phyloP scores from a whole-genome alignment of 2,329 filamentous ascomycete genomes.

The Epicoccum nigrum region DNA sequence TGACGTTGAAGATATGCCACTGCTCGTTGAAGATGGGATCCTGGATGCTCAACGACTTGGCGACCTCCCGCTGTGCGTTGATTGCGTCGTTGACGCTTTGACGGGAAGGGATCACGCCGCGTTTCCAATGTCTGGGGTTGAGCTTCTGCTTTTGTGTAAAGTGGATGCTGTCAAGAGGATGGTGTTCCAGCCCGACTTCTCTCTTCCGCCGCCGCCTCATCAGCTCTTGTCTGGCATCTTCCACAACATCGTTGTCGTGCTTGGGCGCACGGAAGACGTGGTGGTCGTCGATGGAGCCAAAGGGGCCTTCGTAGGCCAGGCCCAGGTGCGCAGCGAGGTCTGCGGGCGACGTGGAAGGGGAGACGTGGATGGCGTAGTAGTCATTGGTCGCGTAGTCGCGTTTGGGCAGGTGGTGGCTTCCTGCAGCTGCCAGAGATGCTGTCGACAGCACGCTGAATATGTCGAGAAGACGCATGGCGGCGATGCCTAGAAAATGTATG shows the following conservation, averaged over 20 bases:
- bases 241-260: slow-evolving; percentile 61
- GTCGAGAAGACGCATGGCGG: slow-evolving; percentile 53
- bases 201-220: slow-evolving; percentile 68
- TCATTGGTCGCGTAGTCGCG: slow-evolving; percentile 82
- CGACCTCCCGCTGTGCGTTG: slow-evolving; percentile 50
- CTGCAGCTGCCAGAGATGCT: slow-evolving; percentile 39
- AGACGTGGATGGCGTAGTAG: slow-evolving; percentile 91
- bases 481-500: slow-evolving; percentile 6
- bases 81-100: slow-evolving; percentile 54
- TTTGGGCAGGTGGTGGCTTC: slow-evolving; percentile 51
- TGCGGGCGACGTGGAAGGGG: slow-evolving; percentile 67
- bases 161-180: slow-evolving; percentile 74
- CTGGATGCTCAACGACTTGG: slow-evolving; percentile 69
- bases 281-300: slow-evolving; percentile 79
- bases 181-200: slow-evolving; percentile 49
- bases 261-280: slow-evolving; percentile 80
- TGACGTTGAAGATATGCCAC: slow-evolving; percentile 90
- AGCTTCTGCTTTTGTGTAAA: slow-evolving; percentile 80
- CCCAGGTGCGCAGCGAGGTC: slow-evolving; percentile 76
- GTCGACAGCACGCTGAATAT: slow-evolving; percentile 51
- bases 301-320: slow-evolving; percentile 77
- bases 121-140: slow-evolving; percentile 67
- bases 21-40: slow-evolving; percentile 94
- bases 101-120: slow-evolving; percentile 48
- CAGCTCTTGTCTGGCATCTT: slow-evolving; percentile 59